phyloP scores from a whole-genome alignment of 1,139 yeast species.

The Saccharomyces hybrid region DNA sequence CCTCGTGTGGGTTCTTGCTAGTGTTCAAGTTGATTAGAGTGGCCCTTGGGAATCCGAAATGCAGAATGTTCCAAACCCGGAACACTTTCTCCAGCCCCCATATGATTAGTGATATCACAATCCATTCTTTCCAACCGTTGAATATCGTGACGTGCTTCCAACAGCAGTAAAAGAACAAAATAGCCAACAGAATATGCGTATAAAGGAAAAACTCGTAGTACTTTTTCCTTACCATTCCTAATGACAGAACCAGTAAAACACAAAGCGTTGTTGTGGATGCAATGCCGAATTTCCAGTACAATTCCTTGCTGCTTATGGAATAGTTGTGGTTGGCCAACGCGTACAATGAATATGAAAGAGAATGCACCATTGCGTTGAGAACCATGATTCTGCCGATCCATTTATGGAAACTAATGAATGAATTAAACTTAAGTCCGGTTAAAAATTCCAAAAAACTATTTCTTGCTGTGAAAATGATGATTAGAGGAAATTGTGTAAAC shows the following conservation, averaged over 20 bases:
- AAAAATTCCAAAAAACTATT: constrained; percentile 56
- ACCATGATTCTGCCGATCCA: constrained; percentile 50
- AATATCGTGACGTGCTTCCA: constrained; percentile 49
- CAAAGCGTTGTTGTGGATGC: constrained; percentile 33
- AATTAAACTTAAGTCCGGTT: constrained; percentile 56
- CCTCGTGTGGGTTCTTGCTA: neutral
- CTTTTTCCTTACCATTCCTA: constrained; percentile 43
- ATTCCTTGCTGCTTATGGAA: constrained; percentile 6
- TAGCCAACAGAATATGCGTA: constrained; percentile 52
- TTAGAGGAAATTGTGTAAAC: constrained; percentile 42
- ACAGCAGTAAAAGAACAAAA: constrained; percentile 49
- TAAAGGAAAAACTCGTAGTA: constrained; percentile 59
- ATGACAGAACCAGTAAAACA: constrained; percentile 38
- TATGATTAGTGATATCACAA: constrained; percentile 47
- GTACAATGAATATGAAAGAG: constrained; percentile 37
- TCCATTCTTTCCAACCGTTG: constrained; percentile 40
- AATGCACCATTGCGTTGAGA: constrained; percentile 39
- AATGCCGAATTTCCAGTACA: constrained; percentile 43
- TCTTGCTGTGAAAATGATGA: constrained; percentile 52
- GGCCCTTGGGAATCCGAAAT: constrained; percentile 43
- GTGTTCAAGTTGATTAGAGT: constrained; percentile 13
- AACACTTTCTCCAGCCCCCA: constrained; percentile 57
- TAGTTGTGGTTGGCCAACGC: constrained; percentile 13
- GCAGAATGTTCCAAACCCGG: constrained; percentile 42
- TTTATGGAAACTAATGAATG: constrained; percentile 56